phyloP scores from a whole-genome alignment of 805 yeast species.

The Clavispora santaluciae region DNA sequence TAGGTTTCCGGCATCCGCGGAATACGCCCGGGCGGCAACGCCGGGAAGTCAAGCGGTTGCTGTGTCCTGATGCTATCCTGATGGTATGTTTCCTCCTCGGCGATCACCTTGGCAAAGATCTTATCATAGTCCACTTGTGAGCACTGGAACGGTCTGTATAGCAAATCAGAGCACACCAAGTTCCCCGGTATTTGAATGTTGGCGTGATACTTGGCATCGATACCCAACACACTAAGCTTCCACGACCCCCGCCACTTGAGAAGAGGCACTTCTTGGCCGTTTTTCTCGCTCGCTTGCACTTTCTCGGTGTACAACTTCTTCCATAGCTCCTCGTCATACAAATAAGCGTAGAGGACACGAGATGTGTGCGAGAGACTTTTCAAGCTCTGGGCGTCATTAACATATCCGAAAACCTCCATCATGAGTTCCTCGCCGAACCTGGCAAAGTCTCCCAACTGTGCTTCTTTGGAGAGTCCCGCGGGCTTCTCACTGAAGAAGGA shows the following conservation, averaged over 20 bases:
- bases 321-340: slow-evolving; percentile 81
- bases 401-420: slow-evolving; percentile 44
- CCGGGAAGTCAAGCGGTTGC: slow-evolving; percentile 5
- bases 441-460: slow-evolving; percentile 51
- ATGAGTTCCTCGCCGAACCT: slow-evolving; percentile 61
- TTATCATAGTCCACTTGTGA: slow-evolving; percentile 59
- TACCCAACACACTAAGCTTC: slow-evolving; percentile 55
- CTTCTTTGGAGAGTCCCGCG: slow-evolving; percentile 13
- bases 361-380: slow-evolving; percentile 54
- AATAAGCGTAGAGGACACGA: slow-evolving; percentile 63
- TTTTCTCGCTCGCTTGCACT: slow-evolving; percentile 7
- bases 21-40: slow-evolving; percentile 40
- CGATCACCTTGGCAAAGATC: slow-evolving; percentile 45
- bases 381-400: slow-evolving; percentile 47
- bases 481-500: slow-evolving; percentile 6
- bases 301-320: slow-evolving; percentile 44
- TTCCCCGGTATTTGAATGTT: slow-evolving; percentile 46
- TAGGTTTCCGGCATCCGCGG: slow-evolving; percentile 45
- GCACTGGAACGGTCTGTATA: slow-evolving; percentile 81
- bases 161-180: slow-evolving; percentile 65
- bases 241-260: slow-evolving; percentile 72
- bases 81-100: slow-evolving; percentile 37
- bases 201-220: slow-evolving; percentile 32
- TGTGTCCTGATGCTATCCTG: slow-evolving; percentile 13
- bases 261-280: slow-evolving; percentile 10